phyloP scores from a whole-genome alignment of 495 filamentous ascomycete genomes.

The Aspergillus campestris region DNA sequence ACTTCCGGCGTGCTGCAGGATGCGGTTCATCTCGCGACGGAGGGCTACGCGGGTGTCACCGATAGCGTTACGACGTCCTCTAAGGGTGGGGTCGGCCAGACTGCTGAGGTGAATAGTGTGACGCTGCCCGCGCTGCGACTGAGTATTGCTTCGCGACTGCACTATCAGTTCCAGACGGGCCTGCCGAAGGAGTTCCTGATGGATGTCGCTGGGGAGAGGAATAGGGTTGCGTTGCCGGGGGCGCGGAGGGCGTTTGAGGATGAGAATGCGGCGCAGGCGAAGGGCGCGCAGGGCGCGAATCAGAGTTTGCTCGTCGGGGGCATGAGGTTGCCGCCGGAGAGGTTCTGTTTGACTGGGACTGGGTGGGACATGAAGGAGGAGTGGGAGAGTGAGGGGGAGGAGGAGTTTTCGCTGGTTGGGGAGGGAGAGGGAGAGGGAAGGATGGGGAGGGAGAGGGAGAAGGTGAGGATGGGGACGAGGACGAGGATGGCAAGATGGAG shows the following conservation, averaged over 20 bases:
- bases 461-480: slow-evolving; percentile 27
- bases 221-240: slow-evolving; percentile 69
- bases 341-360: slow-evolving; percentile 79
- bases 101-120: slow-evolving; percentile 37
- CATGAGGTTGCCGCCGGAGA: slow-evolving; percentile 77
- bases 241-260: slow-evolving; percentile 60
- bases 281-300: slow-evolving; percentile 11
- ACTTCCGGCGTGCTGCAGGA: slow-evolving; percentile 44
- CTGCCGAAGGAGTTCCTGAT: slow-evolving; percentile 80
- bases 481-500: slow-evolving; percentile 52
- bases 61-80: slow-evolving; percentile 38
- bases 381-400: slow-evolving; percentile 60
- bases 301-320: slow-evolving; percentile 49
- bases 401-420: slow-evolving; percentile 38
- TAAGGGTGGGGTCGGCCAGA: slow-evolving; percentile 18
- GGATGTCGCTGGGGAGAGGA: slow-evolving; percentile 75
- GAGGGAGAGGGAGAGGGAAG: slow-evolving; percentile 18
- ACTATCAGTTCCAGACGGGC: slow-evolving; percentile 55
- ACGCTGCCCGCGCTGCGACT: slow-evolving; percentile 51
- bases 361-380: slow-evolving; percentile 77
- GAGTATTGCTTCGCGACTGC: slow-evolving; percentile 53
- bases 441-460: slow-evolving; percentile 10
- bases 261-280: slow-evolving; percentile 9
- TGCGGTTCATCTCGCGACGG: slow-evolving; percentile 43
- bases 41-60: slow-evolving; percentile 40